Evolutionary conservation across 345 rosid genomes (phyloP), one percentile per base, ranked within the genome.

Genomic region (Salix exigua): DNA sequence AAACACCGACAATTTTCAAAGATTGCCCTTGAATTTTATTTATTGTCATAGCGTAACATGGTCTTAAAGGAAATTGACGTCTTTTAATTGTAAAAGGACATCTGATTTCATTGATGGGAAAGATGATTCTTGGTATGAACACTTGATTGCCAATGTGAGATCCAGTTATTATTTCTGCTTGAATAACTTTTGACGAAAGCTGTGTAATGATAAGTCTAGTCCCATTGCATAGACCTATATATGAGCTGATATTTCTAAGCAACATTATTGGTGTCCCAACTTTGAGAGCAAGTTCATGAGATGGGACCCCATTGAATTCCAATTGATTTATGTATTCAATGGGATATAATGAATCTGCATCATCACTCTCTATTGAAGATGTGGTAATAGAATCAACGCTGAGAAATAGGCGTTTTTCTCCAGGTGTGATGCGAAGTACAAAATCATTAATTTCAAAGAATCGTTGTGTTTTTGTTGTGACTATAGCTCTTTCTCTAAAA

Each of bases 21-120:
- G 75, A 70, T 77, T 77, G 68, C 0, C 75, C 75, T 70, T 77
- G 62, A 5, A 51, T 40, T 60, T 70, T 70, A 26, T 62, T 77
- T 4, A 70, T 70, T 37, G 75, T 77, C 69, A 77, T 77, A 5
- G 74, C 42, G 23, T 12, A 76, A 26, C 66, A 21, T 2, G 61
- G 25, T 8, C 8, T 19, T 0, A 70, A 35, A 6, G 74, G 70
- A 19, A 69, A 77, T 31, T 51, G 58, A 5, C 44, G 10, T 5
- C 60, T 38, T 40, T 42, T 35, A 2, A 64, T 3, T 8, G 16
- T 23, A 31, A 75, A 65, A 0, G 31, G 33, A 19, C 31, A 51
- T 37, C 10, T 76, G 2, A 19, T 12, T 5, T 55, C 38, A 1
- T 31, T 2, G 0, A 21, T 1, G 2, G 67, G 4, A 2, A 37